Evolutionary conservation across 331 rosid species (phyloP).

Genomic region (Phaseolus coccineus): DNA sequence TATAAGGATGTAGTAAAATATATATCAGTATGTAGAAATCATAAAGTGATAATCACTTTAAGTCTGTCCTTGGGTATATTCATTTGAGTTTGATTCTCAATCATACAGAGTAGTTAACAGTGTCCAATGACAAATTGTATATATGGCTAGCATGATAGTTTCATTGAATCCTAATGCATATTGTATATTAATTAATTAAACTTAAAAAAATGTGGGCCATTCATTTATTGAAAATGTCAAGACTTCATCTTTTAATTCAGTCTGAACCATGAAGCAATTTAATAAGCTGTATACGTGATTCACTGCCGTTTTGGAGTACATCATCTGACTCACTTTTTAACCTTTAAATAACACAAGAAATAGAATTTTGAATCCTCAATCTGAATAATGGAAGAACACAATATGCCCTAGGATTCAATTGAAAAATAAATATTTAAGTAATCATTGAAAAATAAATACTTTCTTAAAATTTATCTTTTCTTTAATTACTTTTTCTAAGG

Average conservation of each 20-base stretch:
- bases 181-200: background rate
- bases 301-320: background rate
- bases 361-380: background rate
- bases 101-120: background rate
- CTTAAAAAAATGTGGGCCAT: background rate
- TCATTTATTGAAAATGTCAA: conserved; percentile 19
- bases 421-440: no score
- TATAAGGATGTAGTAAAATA: no score
- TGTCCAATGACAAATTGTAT: background rate
- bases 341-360: background rate
- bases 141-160: background rate
- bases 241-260: background rate
- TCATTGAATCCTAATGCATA: background rate
- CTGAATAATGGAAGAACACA: background rate
- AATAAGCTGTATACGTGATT: conserved; percentile 14
- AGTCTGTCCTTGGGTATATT: background rate
- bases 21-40: background rate
- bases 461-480: background rate
- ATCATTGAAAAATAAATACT: background rate
- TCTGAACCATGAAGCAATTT: conserved; percentile 16
- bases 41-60: background rate
- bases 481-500: background rate
- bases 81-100: background rate
- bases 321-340: background rate
- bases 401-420: no score